Evolutionary conservation across 23 red algal genomes (phyloP), one percentile per base, ranked within the genome.

Genomic region (Chondrus crispus): DNA sequence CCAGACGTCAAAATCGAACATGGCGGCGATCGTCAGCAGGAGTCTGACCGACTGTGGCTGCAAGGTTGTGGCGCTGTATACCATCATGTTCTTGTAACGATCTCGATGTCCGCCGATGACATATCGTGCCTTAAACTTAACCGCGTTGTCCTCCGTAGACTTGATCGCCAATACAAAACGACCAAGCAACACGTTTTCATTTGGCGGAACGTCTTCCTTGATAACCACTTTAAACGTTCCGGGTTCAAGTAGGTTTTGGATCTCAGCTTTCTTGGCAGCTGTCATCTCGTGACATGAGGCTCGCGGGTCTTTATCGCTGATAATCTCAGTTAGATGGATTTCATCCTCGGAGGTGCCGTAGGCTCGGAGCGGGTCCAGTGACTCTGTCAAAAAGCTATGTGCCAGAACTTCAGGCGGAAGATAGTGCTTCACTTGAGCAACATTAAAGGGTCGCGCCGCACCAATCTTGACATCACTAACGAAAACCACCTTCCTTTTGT

Each of bases 81-180:
- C 44, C 5, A 76, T 76, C 7, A 76, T 26, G n/a, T 76, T 24
- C 44, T 76, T 37, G n/a, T 24, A 48, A 28, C 43, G 33, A 76
- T 76, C 71, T 76, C 24, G 28, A 38, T 76, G 71, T 22, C 6
- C 28, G 44, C 71, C 6, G 44, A 76, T 76, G 43, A 76, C 71
- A 76, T 46, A 76, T 38, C 71, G 71, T 24, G 71, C 71, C 71
- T 76, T 40, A 38, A 76, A 76, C 43, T 38, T 76, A 46, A 24
- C 43, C 44, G 7, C 39, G 28, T 40, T 38, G 39, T 76, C 37
- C 28, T 37, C 28, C 28, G 37, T 37, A 46, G 71, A 76, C 58
- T 76, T 76, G 44, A 76, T 76, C 71, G 71, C 37, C 44, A 76
- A 38, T 22, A 8, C 44, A 38, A 76, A 76, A 28, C 71, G 71